phyloP scores from a whole-genome alignment of 1,284 basidiomycete genomes.

The Entoloma clypeatum region DNA sequence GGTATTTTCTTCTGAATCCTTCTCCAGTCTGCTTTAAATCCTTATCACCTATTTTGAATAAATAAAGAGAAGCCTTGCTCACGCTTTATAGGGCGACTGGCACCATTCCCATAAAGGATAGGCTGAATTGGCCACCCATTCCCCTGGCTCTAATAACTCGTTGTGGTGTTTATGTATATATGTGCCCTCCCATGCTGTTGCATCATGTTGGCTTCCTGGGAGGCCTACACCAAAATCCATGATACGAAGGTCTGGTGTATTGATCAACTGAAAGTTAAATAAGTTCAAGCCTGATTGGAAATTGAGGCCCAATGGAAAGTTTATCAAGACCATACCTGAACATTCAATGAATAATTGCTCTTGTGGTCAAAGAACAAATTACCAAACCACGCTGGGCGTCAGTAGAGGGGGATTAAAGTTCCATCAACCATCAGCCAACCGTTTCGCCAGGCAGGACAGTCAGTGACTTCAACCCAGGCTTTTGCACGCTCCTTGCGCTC shows the following conservation, averaged over 20 bases:
- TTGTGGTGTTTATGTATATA: conserved; percentile 9
- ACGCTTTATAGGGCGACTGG: conserved; percentile 19
- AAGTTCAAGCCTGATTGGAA: not conserved
- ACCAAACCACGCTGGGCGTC: conserved; percentile 25
- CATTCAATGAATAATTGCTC: conserved; percentile 32
- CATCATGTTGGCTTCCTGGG: conserved; percentile 18
- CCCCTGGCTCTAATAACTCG: conserved; percentile 11
- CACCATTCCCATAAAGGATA: conserved; percentile 20
- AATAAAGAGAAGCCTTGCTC: not conserved
- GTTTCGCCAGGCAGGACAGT: conserved; percentile 29
- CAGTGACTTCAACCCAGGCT: conserved; percentile 23
- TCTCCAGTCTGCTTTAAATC: conserved; percentile 10
- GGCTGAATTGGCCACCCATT: conserved; percentile 21
- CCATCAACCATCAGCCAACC: conserved; percentile 34
- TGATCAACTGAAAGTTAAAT: conserved; percentile 22
- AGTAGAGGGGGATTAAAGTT: conserved; percentile 28
- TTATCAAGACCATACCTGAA: conserved; percentile 25
- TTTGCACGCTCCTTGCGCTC: conserved; percentile 24
- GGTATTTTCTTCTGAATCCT: conserved; percentile 7
- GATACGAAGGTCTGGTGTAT: conserved; percentile 29
- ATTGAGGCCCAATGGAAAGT: conserved; percentile 3
- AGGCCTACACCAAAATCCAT: conserved; percentile 24
- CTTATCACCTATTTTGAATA: not conserved
- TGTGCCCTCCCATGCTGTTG: conserved; percentile 13
- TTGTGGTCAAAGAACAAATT: conserved; percentile 32